Base-by-base conservation (phyloP, 352 stramenopile genomes). In the Peronospora destructor region DNA sequence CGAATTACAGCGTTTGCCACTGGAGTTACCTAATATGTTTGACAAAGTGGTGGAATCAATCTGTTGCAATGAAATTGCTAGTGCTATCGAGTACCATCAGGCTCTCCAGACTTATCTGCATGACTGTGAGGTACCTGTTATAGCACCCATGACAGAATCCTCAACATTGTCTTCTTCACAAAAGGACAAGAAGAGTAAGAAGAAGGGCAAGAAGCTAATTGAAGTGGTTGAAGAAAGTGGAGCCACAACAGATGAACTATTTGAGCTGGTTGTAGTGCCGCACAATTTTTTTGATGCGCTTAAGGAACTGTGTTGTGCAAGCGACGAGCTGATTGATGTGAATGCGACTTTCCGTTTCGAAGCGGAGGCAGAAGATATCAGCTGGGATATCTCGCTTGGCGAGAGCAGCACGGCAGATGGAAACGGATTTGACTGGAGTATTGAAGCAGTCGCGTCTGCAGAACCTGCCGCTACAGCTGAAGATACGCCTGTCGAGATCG, bases 351-450 rank as follows among this genome's bases (percentile, higher is more conserved):
- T 79, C 1, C 61, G 86, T 46, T 83, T 83, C 45, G 73, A 85
- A 32, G 65, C 61, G 0, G 69, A 76, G 47, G 73, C 68, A 14
- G 68, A 64, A 13, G 73, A 87, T 32, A 85, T 90, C 47, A 78
- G 76, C 48, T 90, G 74, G 78, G 73, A 87, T 50, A 83, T 88
- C 25, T 82, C 76, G 17, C 45, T 82, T 17, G 72, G 77, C 6
- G 61, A 68, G 7, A 70, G 52, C 28, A 63, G 56, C 28, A 50
- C 59, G 4, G 52, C 41, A 34, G 51, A 71, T 37, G 54, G 43
- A 3, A 64, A 41, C 4, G 60, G 68, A 33, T 87, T 87, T 47
- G 76, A 87, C 50, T 87, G 76, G 76, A 73, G 71, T 11, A 87
- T 85, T 23, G 72, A 82, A 57, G 73, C 66, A 0, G 55, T 75